Base-by-base conservation (phyloP, 441 rosid species). In the Pelargonium cotyledonis region DNA sequence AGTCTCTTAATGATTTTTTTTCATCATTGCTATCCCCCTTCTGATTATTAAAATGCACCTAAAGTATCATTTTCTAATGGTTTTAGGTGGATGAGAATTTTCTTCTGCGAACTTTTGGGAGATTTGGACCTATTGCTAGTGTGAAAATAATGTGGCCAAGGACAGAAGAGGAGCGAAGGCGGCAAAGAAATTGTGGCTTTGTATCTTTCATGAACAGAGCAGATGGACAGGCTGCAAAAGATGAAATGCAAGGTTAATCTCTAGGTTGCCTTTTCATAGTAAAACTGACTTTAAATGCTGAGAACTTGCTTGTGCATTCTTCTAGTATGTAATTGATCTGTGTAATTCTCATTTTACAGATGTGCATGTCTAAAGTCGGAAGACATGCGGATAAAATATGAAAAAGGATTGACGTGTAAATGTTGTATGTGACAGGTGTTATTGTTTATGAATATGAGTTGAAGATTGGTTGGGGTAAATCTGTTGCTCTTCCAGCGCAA, bases 131-230 rank as follows among this genome's bases (percentile, higher is more conserved):
- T 68, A 92, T 95, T 80, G 99, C 99, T 72, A 95, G 99, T 79
- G 98, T 95, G 77, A 92, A 95, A 83, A 92, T 95, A 82, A 95
- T 95, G 98, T 95, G 99, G 99, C 99, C 99, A 55, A 84, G 98
- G 82, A 92, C 99, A 66, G 99, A 95, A 62, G 99, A 95, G 79
- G 99, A 95, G 83, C 70, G 84, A 65, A 86, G 91, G 73, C 86
- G 96, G 68, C 95, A 92, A 79, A 86, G 99, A 82, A 90, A 92
- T 80, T 92, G 98, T 77, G 99, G 97, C 49, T 92, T 95, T 79
- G 99, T 95, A 67, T 90, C 99, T 71, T 95, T 92, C 80, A 95
- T 95, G 98, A 87, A 91, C 68, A 86, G 99, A 80, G 89, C 86
- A 75, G 98, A 95, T 82, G 99, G 96, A 68, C 99, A 92, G 79